Evolutionary conservation across 306 rosid genomes (phyloP).

Genomic region (Canavalia gladiata): DNA sequence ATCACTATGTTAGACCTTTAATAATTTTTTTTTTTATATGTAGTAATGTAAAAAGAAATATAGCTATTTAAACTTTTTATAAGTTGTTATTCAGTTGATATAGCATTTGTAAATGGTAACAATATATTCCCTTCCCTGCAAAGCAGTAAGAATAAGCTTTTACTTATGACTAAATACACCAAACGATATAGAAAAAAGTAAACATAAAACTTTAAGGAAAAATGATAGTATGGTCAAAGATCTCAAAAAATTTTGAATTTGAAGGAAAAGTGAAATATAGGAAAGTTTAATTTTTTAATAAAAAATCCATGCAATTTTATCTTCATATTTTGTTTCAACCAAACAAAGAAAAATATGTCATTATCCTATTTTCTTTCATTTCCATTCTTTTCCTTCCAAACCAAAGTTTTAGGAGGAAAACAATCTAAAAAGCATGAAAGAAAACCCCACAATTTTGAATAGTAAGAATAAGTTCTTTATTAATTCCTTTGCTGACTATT

Average conservation of each 20-base stretch:
- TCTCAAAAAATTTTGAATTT: too few species aligned
- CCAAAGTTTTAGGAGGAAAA: neutral
- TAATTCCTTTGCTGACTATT: neutral
- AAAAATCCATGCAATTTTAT: too few species aligned
- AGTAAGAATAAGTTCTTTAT: neutral
- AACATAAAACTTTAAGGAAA: neutral
- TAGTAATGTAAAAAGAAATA: neutral
- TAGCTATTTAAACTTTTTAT: neutral
- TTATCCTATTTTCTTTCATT: too few species aligned
- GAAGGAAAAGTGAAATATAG: too few species aligned
- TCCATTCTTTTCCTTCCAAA: too few species aligned
- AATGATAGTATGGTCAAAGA: neutral
- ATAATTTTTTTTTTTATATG: too few species aligned
- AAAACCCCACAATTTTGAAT: neutral
- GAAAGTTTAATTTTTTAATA: too few species aligned
- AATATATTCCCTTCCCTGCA: too few species aligned
- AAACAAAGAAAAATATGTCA: too few species aligned
- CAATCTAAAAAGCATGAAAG: neutral
- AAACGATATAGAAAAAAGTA: neutral
- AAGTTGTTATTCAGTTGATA: neutral
- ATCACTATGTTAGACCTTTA: neutral
- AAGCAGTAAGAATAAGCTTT: too few species aligned
- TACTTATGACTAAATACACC: neutral
- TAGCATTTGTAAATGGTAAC: neutral
- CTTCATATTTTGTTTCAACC: too few species aligned